A percentile compares a stretch with the other conserved stretches of the same genome.
Evolutionary conservation across 345 rosid genomes (phyloP).

Genomic region (Mallotus nudiflorus): DNA sequence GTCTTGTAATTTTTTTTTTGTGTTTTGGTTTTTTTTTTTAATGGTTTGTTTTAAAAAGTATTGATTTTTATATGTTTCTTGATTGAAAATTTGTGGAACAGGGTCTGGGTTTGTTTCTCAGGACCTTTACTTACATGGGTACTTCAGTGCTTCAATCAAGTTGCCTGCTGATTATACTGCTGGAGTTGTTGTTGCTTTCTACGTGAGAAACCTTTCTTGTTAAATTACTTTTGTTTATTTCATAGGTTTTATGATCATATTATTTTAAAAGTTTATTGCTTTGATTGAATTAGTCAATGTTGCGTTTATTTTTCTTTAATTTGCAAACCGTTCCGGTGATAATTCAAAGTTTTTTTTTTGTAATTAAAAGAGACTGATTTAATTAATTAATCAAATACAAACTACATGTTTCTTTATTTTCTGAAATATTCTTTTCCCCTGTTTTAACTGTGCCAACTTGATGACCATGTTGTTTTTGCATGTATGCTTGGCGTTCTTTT

Average conservation of each 20-base stretch:
- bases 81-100: conserved; percentile 30
- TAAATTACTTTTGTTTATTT: neutral
- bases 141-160: conserved; percentile 90
- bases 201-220: conserved; percentile 56
- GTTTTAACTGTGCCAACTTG: neutral
- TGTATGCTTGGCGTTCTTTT: neutral
- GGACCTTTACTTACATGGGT: conserved; percentile 88
- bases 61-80: neutral
- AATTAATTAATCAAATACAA: neutral
- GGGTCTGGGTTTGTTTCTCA: conserved; percentile 98
- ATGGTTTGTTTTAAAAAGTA: neutral
- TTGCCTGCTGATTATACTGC: conserved; percentile 97
- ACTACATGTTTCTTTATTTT: neutral
- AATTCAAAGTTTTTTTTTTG: neutral
- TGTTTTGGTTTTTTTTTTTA: neutral
- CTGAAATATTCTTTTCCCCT: neutral
- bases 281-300: neutral
- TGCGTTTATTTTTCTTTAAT: neutral
- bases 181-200: conserved; percentile 97
- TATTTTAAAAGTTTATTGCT: neutral
- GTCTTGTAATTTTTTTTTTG: conserved; percentile 22
- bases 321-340: neutral
- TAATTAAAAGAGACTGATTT: neutral
- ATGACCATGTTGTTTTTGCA: neutral
- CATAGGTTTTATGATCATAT: neutral